phyloP scores from a whole-genome alignment of 495 filamentous ascomycete species.

The Usnea hakonensis region DNA sequence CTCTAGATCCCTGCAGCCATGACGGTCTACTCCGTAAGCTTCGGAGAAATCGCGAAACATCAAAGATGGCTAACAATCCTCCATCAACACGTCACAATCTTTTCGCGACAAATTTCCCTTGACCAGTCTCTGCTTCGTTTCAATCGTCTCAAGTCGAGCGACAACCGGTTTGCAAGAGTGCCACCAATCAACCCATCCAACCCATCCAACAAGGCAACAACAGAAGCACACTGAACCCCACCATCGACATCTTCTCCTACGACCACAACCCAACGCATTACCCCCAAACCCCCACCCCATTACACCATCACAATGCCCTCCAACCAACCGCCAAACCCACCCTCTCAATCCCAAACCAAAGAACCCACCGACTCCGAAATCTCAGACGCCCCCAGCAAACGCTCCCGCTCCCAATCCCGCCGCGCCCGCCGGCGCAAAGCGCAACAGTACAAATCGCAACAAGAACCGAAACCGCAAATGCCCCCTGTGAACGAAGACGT shows the following conservation, averaged over 20 bases:
- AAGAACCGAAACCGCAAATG: slow-evolving; percentile 9
- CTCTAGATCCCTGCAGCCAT: background rate
- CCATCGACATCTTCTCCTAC: background rate
- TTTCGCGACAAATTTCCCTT: background rate
- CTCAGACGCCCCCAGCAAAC: slow-evolving; percentile 19
- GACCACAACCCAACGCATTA: background rate
- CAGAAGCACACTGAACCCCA: background rate
- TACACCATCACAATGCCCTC: slow-evolving; percentile 14
- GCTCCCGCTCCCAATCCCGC: slow-evolving; percentile 26
- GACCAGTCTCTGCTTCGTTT: background rate
- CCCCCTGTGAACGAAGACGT: slow-evolving; percentile 9
- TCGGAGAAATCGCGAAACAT: background rate
- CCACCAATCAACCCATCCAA: background rate
- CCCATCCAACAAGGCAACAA: background rate
- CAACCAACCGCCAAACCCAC: slow-evolving; percentile 13
- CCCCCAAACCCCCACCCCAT: background rate
- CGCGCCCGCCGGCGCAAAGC: slow-evolving; percentile 25
- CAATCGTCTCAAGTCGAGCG: background rate
- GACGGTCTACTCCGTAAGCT: background rate
- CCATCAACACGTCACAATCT: background rate
- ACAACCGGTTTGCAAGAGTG: too few relatives aligned
- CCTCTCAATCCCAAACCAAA: slow-evolving; percentile 5
- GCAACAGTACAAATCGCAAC: slow-evolving; percentile 7
- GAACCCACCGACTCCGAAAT: slow-evolving; percentile 17
- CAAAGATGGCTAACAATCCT: background rate